Evolutionary conservation across 257 asterid species (phyloP), one percentile per base, ranked within the genome.

Genomic region (Capsicum rhomboideum): DNA sequence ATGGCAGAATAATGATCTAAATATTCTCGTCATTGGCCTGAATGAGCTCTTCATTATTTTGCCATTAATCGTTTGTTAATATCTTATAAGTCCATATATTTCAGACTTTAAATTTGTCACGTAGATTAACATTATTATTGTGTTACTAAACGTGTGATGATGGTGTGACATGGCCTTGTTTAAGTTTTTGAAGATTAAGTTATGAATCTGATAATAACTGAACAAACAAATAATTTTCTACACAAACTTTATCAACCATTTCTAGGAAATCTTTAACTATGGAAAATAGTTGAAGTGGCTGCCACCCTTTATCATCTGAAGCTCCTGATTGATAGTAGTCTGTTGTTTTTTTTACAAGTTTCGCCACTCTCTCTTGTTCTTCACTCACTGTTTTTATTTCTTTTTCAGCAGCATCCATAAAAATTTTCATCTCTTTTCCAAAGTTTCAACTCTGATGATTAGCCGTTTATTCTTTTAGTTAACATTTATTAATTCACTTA

Each of bases 161-260:
- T 14, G 8, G 14, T 49, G 53, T 49, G 14, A 49, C 3, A 3
- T 49, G 2, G 13, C 53, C 13, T n/a, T 49, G 53, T 49, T 14
- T 10, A 49, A 49, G 53, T 49, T 49, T 49, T 10, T 9, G 14
- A 49, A 10, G 53, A n/a, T n/a, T n/a, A n/a, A n/a, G n/a, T n/a
- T n/a, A n/a, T n/a, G n/a, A n/a, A n/a, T n/a, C n/a, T n/a, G n/a
- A n/a, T n/a, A n/a, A n/a, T n/a, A n/a, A n/a, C n/a, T n/a, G n/a
- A n/a, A n/a, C n/a, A n/a, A n/a, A n/a, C n/a, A n/a, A n/a, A n/a
- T n/a, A n/a, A n/a, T n/a, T 94, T 6, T 93, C 99, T 59, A 94
- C 78, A 84, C 99, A 95, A 53, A 90, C 97, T 80, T 89, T 88
- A 89, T 97, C 99, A 68, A 95, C 99, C 99, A 97, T 92, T 71